Conservation (phyloP, 192 early-diverging fungal genomes). For the Mortierella claussenii region DNA sequence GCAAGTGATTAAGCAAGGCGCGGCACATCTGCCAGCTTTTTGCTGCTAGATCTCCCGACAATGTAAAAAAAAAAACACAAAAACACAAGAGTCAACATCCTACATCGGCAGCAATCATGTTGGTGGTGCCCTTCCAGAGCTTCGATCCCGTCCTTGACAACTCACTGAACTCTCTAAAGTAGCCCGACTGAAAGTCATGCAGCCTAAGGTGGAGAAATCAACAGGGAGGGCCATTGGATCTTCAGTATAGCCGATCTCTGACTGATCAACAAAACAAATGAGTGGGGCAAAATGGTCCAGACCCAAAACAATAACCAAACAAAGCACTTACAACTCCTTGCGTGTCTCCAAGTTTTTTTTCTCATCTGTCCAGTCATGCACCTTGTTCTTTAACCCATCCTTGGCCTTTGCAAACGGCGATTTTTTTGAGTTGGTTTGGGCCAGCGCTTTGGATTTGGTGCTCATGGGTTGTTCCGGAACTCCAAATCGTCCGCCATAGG, state of each 20-base stretch:
- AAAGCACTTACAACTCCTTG: slow-evolving; percentile 56
- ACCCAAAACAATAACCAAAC: neutral
- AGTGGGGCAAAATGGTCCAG: neutral
- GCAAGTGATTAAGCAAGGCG: neutral
- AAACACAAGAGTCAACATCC: neutral
- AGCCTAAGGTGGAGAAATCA: too few relatives aligned
- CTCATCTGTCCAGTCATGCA: slow-evolving; percentile 59
- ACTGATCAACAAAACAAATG: slow-evolving; percentile 17
- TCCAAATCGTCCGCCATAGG: slow-evolving; percentile 45
- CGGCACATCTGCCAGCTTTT: neutral
- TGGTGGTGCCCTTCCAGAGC: slow-evolving; percentile 57
- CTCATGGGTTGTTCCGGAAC: slow-evolving; percentile 44
- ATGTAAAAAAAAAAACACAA: neutral
- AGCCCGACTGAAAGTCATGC: slow-evolving; percentile 30
- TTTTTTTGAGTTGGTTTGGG: slow-evolving; percentile 15
- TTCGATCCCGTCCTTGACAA: slow-evolving; percentile 59
- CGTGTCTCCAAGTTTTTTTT: slow-evolving; percentile 62
- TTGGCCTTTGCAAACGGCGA: slow-evolving; percentile 53
- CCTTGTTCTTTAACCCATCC: slow-evolving; percentile 49
- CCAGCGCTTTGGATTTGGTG: slow-evolving; percentile 26
- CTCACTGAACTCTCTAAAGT: slow-evolving; percentile 46
- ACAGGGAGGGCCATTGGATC: too few relatives aligned
- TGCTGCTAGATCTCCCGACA: too few relatives aligned
- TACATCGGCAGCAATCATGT: slow-evolving; percentile 59
- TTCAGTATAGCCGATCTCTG: too few relatives aligned